A percentile compares a stretch with the other conserved stretches of the same genome.
Evolutionary conservation across 805 yeast species (phyloP).

Genomic region (Pichia rugopelliculosa): DNA sequence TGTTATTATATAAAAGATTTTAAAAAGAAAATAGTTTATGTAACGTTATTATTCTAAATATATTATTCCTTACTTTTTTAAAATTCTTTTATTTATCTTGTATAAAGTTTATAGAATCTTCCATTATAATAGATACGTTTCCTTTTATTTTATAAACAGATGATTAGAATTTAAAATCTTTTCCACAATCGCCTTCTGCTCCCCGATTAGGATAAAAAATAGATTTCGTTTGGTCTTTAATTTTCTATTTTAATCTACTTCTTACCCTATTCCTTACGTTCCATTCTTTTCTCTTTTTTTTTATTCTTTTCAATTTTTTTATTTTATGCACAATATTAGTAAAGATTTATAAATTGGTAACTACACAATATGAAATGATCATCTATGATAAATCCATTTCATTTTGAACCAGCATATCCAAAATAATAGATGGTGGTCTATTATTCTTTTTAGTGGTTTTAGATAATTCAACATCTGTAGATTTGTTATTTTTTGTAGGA

Average conservation of each 20-base stretch:
- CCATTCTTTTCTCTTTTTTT: too few relatives aligned
- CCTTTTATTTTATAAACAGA: too few relatives aligned
- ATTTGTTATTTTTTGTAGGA: not conserved
- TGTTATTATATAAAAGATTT: not conserved
- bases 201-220: not conserved
- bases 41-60: not conserved
- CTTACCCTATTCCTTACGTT: too few relatives aligned
- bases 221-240: too few relatives aligned
- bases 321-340: not conserved
- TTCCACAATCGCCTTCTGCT: too few relatives aligned
- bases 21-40: not conserved
- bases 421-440: constrained; percentile 34
- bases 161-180: too few relatives aligned
- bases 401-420: constrained; percentile 31
- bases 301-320: not conserved
- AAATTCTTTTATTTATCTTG: not conserved
- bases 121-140: not conserved
- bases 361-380: not conserved
- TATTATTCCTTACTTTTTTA: not conserved
- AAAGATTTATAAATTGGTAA: not conserved
- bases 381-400: constrained; percentile 4
- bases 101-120: not conserved
- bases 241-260: too few relatives aligned
- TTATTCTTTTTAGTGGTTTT: constrained; percentile 5
- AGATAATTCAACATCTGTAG: not conserved